Percentiles rank a stretch among this genome's conserved stretches.
phyloP scores from a whole-genome alignment of 2,329 filamentous ascomycete genomes.

The Pestalotiopsis sp. region DNA sequence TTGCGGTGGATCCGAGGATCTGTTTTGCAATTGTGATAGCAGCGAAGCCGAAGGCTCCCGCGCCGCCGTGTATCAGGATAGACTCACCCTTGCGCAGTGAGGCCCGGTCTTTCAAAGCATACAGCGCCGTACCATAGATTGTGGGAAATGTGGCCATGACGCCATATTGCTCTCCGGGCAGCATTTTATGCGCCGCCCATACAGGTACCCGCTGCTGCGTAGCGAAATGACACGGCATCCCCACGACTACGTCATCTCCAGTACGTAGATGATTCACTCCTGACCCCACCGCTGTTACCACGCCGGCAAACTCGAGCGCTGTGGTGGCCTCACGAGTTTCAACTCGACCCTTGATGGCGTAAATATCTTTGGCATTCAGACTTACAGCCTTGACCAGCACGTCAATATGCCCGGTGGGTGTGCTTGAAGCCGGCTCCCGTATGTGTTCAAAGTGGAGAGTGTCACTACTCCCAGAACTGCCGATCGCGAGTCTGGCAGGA shows the following conservation, averaged over 20 bases:
- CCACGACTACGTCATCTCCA: no score
- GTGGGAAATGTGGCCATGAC: conserved; percentile 23
- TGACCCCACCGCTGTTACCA: conserved; percentile 23
- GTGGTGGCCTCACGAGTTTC: conserved; percentile 23
- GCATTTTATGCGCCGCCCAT: conserved; percentile 23
- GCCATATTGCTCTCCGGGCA: conserved; percentile 18
- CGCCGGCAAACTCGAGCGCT: conserved; percentile 28
- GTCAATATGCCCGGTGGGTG: conserved; percentile 14
- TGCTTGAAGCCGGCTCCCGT: not conserved
- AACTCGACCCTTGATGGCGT: conserved; percentile 25
- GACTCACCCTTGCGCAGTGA: conserved; percentile 25
- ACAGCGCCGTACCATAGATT: conserved; percentile 31
- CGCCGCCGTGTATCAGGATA: not conserved
- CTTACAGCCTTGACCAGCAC: conserved; percentile 19
- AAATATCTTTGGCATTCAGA: conserved; percentile 1
- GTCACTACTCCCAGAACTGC: conserved; percentile 15
- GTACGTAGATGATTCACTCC: not conserved
- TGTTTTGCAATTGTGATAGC: conserved; percentile 8
- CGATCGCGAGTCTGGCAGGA: conserved; percentile 17
- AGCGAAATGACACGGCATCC: no score
- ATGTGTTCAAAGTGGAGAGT: conserved; percentile 25
- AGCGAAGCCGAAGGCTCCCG: not conserved
- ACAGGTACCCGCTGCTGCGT: no score
- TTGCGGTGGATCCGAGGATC: conserved; percentile 8
- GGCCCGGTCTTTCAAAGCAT: conserved; percentile 31